A percentile compares a stretch with the other conserved stretches of the same genome.
Conservation (phyloP, 352 stramenopile genomes). For the Aphanomyces stellatus region DNA sequence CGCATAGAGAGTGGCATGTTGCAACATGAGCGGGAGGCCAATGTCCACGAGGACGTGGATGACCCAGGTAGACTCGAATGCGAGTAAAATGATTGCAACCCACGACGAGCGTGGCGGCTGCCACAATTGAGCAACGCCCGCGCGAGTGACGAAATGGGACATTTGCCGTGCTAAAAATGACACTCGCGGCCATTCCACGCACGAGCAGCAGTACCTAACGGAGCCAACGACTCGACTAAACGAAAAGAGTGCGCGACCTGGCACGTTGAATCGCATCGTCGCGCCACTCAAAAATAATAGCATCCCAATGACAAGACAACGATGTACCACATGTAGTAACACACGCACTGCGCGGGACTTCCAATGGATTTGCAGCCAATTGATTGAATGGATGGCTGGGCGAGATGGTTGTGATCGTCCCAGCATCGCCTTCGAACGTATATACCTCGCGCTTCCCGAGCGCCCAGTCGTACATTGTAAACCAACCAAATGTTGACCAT, state of each 20-base stretch:
- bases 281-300: too few relatives aligned
- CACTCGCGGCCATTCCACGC: not conserved
- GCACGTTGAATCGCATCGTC: too few relatives aligned
- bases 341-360: not conserved
- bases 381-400: not conserved
- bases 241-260: not conserved
- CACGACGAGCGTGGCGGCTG: too few relatives aligned
- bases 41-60: too few relatives aligned
- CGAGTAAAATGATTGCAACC: too few relatives aligned
- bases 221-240: slow-evolving; percentile 6
- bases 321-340: not conserved
- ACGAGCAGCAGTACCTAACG: slow-evolving; percentile 5
- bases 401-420: slow-evolving; percentile 5
- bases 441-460: slow-evolving; percentile 1
- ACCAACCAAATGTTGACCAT: slow-evolving; percentile 7
- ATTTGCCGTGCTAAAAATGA: not conserved
- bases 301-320: not conserved
- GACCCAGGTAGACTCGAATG: too few relatives aligned
- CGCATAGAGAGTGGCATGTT: too few relatives aligned
- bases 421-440: slow-evolving; percentile 12
- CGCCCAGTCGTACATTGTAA: slow-evolving; percentile 7
- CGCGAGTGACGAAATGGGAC: not conserved
- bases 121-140: not conserved
- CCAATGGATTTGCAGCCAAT: not conserved
- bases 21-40: too few relatives aligned